These are phyloP conservation scores for Phytopythium oedochilum DNA, from an alignment of 352 stramenopile species.

Conservation along the genomic window DNA sequence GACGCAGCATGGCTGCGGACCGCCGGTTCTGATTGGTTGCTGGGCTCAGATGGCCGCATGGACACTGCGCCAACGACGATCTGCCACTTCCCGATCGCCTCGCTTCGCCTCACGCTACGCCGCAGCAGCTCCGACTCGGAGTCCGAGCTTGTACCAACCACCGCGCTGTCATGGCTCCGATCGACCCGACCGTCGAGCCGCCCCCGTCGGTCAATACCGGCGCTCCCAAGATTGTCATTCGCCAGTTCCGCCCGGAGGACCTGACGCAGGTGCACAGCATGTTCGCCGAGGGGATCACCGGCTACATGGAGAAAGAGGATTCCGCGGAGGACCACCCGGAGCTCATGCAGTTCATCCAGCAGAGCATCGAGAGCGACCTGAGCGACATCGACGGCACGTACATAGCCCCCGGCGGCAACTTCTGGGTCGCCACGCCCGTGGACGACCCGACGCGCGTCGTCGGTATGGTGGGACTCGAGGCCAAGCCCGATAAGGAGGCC, in stretches of 20 bases:
- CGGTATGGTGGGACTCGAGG: constrained; percentile 25
- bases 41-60: background rate
- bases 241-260: constrained; percentile 18
- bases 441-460: constrained; percentile 13
- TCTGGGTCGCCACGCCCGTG: constrained; percentile 32
- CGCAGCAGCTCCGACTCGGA: no score
- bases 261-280: constrained; percentile 20
- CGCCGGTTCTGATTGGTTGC: background rate
- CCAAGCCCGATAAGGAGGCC: constrained; percentile 16
- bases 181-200: background rate
- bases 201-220: background rate
- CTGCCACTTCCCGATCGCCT: background rate
- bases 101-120: background rate
- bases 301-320: constrained; percentile 13
- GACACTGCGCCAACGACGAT: background rate
- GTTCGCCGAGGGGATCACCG: constrained; percentile 23
- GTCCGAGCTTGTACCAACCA: no score
- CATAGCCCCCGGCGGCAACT: constrained; percentile 33
- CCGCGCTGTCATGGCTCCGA: background rate
- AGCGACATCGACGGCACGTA: constrained; percentile 30
- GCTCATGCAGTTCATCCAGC: constrained; percentile 16
- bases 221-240: constrained; percentile 9
- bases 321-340: constrained; percentile 7
- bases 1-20: no score
- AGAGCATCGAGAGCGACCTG: constrained; percentile 25